Conservation (phyloP, 2,329 filamentous ascomycete genomes). For the Cercospora sojina region DNA sequence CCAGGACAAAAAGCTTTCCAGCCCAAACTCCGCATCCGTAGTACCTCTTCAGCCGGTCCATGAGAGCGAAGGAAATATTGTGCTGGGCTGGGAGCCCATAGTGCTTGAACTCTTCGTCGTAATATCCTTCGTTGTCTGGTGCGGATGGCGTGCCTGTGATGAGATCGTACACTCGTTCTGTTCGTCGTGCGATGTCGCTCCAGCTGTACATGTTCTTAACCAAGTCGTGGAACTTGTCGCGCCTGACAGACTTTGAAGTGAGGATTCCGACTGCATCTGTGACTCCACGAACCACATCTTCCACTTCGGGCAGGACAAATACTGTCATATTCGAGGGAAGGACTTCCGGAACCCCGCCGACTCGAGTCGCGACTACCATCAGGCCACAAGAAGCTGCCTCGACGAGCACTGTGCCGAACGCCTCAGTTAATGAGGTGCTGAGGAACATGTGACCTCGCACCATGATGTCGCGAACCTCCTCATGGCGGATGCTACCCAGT, state of each 20-base stretch:
- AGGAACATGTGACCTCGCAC: slow-evolving; percentile 94
- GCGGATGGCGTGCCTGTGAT: slow-evolving; percentile 77
- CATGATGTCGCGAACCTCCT: slow-evolving; percentile 97
- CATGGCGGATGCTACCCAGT: slow-evolving; percentile 87
- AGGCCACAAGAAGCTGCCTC: slow-evolving; percentile 94
- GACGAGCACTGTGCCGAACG: slow-evolving; percentile 96
- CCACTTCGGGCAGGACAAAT: slow-evolving; percentile 94
- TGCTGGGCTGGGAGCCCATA: slow-evolving; percentile 51
- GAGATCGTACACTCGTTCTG: slow-evolving; percentile 91
- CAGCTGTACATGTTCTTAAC: slow-evolving; percentile 99
- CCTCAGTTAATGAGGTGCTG: slow-evolving; percentile 91
- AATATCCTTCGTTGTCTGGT: slow-evolving; percentile 72
- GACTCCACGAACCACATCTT: slow-evolving; percentile 87
- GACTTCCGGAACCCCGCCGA: slow-evolving; percentile 95
- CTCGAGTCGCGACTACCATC: slow-evolving; percentile 94
- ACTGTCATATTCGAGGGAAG: slow-evolving; percentile 95
- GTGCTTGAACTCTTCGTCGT: slow-evolving; percentile 67
- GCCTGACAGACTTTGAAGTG: slow-evolving; percentile 70
- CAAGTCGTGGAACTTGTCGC: slow-evolving; percentile 92
- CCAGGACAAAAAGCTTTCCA: slow-evolving; percentile 93
- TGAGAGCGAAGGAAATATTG: slow-evolving; percentile 78
- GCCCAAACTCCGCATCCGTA: slow-evolving; percentile 99
- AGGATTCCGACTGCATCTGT: slow-evolving; percentile 84
- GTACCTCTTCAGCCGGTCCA: slow-evolving; percentile 92
- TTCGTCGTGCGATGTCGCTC: slow-evolving; percentile 91